Conservation (phyloP, 306 rosid genomes). For the Quercus bicolor region DNA sequence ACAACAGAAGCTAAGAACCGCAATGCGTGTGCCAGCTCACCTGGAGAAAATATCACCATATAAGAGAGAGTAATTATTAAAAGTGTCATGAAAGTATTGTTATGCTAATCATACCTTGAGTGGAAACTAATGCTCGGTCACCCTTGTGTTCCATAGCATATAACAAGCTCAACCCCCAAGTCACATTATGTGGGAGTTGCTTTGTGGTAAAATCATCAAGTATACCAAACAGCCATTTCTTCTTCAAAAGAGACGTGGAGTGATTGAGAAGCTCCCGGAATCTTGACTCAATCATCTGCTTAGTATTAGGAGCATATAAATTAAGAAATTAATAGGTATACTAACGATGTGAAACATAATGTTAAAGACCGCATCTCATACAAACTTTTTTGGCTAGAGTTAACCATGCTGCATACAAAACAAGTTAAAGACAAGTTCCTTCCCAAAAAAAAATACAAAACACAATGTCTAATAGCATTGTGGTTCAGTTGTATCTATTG, state of each 20-base stretch:
- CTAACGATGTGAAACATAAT: neutral
- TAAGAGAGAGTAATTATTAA: conserved; percentile 8
- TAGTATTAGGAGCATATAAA: conserved; percentile 18
- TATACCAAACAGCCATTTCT: conserved; percentile 89
- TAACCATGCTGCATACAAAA: neutral
- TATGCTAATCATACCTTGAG: conserved; percentile 63
- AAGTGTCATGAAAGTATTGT: neutral
- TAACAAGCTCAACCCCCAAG: conserved; percentile 95
- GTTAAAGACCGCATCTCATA: neutral
- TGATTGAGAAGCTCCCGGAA: conserved; percentile 79
- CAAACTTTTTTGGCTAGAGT: neutral
- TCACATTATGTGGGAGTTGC: conserved; percentile 98
- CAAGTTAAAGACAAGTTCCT: neutral
- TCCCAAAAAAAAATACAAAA: neutral
- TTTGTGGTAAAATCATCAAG: conserved; percentile 90
- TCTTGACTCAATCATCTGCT: conserved; percentile 95
- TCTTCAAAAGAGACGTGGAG: conserved; percentile 65
- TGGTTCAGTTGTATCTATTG: neutral
- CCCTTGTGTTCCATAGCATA: conserved; percentile 92
- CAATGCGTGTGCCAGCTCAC: conserved; percentile 97
- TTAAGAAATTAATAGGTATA: conserved; percentile 11
- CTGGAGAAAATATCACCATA: conserved; percentile 33
- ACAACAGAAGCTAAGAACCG: conserved; percentile 98
- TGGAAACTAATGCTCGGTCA: conserved; percentile 71
- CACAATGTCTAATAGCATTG: neutral